phyloP scores from a whole-genome alignment of 1,284 basidiomycete genomes.

The Inonotus obliquus region DNA sequence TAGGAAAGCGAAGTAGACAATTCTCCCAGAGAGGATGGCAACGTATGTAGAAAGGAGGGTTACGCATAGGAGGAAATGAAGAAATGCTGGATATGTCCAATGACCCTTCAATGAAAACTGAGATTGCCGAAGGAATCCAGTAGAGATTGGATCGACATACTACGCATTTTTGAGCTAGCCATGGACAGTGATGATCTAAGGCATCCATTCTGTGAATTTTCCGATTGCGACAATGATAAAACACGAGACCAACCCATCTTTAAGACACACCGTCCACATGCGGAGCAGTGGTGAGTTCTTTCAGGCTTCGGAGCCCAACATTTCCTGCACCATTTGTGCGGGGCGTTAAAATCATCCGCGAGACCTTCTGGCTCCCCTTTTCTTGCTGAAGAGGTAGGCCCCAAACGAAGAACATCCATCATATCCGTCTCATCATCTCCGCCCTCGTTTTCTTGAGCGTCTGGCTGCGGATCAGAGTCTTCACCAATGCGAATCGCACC shows the following conservation, averaged over 20 bases:
- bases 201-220: slow-evolving; percentile 14
- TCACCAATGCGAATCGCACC: slow-evolving; percentile 47
- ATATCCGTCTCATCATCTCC: slow-evolving; percentile 48
- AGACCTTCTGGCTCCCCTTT: slow-evolving; percentile 19
- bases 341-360: slow-evolving; percentile 43
- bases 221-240: slow-evolving; percentile 19
- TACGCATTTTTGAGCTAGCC: slow-evolving; percentile 78
- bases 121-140: background rate
- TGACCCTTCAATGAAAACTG: slow-evolving; percentile 52
- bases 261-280: slow-evolving; percentile 74
- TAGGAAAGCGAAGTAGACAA: slow-evolving; percentile 63
- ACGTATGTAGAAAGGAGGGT: slow-evolving; percentile 65
- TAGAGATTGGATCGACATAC: slow-evolving; percentile 38
- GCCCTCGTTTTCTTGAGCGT: slow-evolving; percentile 28
- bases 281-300: slow-evolving; percentile 76
- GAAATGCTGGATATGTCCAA: slow-evolving; percentile 81
- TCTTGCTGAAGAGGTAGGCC: background rate
- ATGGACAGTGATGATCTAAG: slow-evolving; percentile 85
- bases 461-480: slow-evolving; percentile 23
- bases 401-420: slow-evolving; percentile 51
- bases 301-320: slow-evolving; percentile 81
- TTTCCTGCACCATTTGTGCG: slow-evolving; percentile 68
- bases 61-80: slow-evolving; percentile 73
- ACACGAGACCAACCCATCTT: slow-evolving; percentile 67
- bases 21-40: slow-evolving; percentile 48